Percentiles rank a stretch among this genome's conserved stretches.
Evolutionary conservation across 192 early-diverging fungal species (phyloP).

Genomic region (Allomyces macrogynus): DNA sequence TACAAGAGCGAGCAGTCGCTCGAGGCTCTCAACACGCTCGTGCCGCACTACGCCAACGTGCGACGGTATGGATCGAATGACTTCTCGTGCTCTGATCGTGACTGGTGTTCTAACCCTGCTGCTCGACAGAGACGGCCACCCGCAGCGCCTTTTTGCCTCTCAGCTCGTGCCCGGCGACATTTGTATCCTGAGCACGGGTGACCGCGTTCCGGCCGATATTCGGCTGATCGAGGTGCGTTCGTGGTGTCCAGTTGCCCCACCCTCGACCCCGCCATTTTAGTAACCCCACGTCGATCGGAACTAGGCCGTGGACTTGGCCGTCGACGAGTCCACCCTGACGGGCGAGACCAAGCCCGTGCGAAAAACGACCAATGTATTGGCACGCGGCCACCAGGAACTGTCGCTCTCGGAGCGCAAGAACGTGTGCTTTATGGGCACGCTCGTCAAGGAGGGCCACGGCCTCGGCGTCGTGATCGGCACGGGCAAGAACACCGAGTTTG

Average conservation of each 20-base stretch:
- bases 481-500: slow-evolving; percentile 79
- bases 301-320: slow-evolving; percentile 52
- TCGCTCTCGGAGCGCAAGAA: slow-evolving; percentile 57
- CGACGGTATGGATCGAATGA: slow-evolving; percentile 25
- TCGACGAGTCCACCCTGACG: slow-evolving; percentile 82
- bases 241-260: too few relatives aligned
- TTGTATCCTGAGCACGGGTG: slow-evolving; percentile 64
- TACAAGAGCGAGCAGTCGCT: slow-evolving; percentile 68
- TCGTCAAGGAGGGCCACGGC: slow-evolving; percentile 73
- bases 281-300: neutral
- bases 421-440: slow-evolving; percentile 88
- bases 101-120: too few relatives aligned
- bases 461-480: slow-evolving; percentile 76
- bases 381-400: slow-evolving; percentile 11
- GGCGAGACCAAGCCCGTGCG: slow-evolving; percentile 63
- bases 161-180: slow-evolving; percentile 85
- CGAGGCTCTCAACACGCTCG: slow-evolving; percentile 62
- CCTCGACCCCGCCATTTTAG: too few relatives aligned
- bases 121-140: too few relatives aligned
- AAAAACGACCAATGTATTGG: slow-evolving; percentile 39
- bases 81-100: neutral
- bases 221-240: slow-evolving; percentile 39
- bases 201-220: slow-evolving; percentile 84
- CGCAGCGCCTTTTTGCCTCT: slow-evolving; percentile 37
- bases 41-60: slow-evolving; percentile 72